Evolutionary conservation across 73 alveolate genomes (phyloP), one percentile per base, ranked within the genome.

Genomic region (Paramecium primaurelia): DNA sequence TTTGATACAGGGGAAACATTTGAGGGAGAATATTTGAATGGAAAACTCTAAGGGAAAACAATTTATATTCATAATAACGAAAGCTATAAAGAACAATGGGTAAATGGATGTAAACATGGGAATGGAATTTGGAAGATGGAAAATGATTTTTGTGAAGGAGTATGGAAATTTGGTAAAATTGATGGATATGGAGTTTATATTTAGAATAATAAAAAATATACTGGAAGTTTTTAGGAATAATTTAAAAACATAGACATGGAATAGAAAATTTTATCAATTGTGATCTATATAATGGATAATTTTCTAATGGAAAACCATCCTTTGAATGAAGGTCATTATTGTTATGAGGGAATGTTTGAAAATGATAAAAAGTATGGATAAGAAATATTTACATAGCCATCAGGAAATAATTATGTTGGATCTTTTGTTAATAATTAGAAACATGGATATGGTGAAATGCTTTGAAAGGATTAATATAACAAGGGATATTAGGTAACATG

Each of bases 211-310:
- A 93, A 92, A 59, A 93, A 92, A 44, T 90, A 85, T 80, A 44
- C 71, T 11, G 99, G 99, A 68, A 95, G 96, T 58, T 96, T 22
- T 96, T 94, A 18, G 59, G 16, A 51, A 40, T 7, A 60, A 93
- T 84, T 73, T 94, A 34, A 94, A 94, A 89, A 28, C 96, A 93
- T 40, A 95, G 95, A 37, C 73, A 64, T 77, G 97, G 96, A 2
- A 73, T 87, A 36, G 97, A 93, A 30, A 51, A 59, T 40, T 95
- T 94, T 59, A 91, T 95, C 0, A 95, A 92, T 92, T 97, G 97
- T 0, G 98, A 95, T 89, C 58, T 86, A 18, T 94, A 95, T 64
- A 83, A 92, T 36, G 99, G 98, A n/a, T 73, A 93, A 92, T 95
- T 88, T 92, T 36, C 58, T 44, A 92, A 96, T 71, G 99, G 98